A percentile compares a stretch with the other conserved stretches of the same genome.
Evolutionary conservation across 2,329 filamentous ascomycete genomes (phyloP).

Genomic region (Colletotrichum theobromicola): DNA sequence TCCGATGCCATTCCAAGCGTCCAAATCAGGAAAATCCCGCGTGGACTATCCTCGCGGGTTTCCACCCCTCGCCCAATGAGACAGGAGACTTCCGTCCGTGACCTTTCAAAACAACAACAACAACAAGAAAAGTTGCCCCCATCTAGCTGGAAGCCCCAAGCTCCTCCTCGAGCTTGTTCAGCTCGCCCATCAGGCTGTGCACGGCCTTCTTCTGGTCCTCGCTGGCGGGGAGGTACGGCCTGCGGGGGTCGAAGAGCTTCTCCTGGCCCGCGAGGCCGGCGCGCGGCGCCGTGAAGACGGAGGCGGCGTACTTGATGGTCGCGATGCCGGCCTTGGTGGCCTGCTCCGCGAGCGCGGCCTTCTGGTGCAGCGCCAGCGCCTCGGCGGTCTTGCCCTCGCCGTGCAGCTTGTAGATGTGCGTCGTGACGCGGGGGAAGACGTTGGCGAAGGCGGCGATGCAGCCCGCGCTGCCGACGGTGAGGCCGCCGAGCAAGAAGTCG

Average conservation of each 20-base stretch:
- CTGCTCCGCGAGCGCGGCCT: constrained; percentile 69
- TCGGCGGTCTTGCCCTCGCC: constrained; percentile 60
- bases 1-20: not conserved
- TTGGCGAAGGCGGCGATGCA: constrained; percentile 70
- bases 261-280: constrained; percentile 66
- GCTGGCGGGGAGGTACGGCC: constrained; percentile 61
- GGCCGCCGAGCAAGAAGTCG: constrained; percentile 70
- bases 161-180: constrained; percentile 48
- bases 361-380: constrained; percentile 64
- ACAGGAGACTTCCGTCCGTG: not conserved
- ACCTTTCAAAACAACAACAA: not conserved
- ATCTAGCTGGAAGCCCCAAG: constrained; percentile 4
- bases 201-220: constrained; percentile 49
- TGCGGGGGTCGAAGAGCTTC: constrained; percentile 61
- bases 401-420: constrained; percentile 66
- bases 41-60: not conserved
- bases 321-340: constrained; percentile 71
- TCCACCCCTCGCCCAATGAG: not conserved
- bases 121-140: too few relatives aligned
- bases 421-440: constrained; percentile 62
- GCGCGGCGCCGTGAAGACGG: constrained; percentile 60
- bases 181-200: constrained; percentile 42
- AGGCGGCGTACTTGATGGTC: constrained; percentile 71
- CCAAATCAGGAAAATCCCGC: not conserved
- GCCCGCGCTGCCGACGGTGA: constrained; percentile 63